phyloP scores from a whole-genome alignment of 2,329 filamentous ascomycete genomes.

The Bipolaris gigantea region DNA sequence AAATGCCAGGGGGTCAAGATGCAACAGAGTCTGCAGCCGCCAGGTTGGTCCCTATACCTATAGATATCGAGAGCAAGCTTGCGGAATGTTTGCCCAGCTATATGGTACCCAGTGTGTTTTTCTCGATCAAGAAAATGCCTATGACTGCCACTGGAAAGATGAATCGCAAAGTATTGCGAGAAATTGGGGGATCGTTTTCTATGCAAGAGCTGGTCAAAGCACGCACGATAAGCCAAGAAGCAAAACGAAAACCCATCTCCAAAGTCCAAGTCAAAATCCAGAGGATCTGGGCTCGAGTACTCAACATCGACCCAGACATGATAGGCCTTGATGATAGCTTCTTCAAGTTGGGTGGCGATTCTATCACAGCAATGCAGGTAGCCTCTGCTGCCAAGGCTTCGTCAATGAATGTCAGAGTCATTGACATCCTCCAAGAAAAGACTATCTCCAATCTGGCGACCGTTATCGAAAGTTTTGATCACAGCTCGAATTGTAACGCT shows the following conservation, averaged over 20 bases:
- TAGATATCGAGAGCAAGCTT: background rate
- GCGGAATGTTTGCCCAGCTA: conserved; percentile 16
- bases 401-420: too few species aligned
- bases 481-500: too few species aligned
- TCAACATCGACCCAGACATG: background rate
- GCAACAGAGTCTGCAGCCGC: too few species aligned
- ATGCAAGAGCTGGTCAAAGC: background rate
- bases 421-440: too few species aligned
- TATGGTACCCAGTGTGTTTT: conserved; percentile 50
- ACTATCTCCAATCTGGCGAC: background rate
- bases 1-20: too few species aligned
- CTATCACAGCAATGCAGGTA: conserved; percentile 12
- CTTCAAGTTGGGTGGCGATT: conserved; percentile 17
- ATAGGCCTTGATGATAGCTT: conserved; percentile 18
- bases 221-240: background rate
- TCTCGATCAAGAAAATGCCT: conserved; percentile 50
- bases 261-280: too few species aligned
- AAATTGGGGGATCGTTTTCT: conserved; percentile 7
- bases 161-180: conserved; percentile 23
- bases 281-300: conserved; percentile 4
- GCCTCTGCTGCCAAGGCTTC: too few species aligned
- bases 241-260: too few species aligned
- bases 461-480: too few species aligned
- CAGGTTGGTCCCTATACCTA: too few species aligned
- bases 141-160: conserved; percentile 50